Base-by-base conservation (phyloP, 495 filamentous ascomycete genomes). In the Penicillium lagena region DNA sequence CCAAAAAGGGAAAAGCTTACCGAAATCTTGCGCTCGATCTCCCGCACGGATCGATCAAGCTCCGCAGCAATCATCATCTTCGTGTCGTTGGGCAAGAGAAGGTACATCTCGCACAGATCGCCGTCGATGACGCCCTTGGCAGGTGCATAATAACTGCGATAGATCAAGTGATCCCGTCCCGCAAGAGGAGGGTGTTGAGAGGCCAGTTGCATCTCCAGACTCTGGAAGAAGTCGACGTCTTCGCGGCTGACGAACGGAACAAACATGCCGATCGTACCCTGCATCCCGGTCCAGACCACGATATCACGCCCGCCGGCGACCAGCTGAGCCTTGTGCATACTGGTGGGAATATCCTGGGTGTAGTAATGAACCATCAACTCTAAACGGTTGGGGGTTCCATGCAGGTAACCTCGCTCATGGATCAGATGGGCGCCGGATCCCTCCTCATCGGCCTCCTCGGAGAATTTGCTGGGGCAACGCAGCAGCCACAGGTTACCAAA, bases 81-180 rank as follows among this genome's bases (percentile, higher is more conserved):
- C 68, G 83, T 87, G 57, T 96, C 89, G 47, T 79, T 84, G 29
- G 85, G 75, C 47, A 97, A 68, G 38, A 90, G 62, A 40, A 85
- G 78, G 62, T 89, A 99, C 56, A 87, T 77, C 72, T 99, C 94
- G 58, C 90, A 95, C 47, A 99, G 71, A 71, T 99, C 94, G n/a
- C 94, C 94, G 64, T 99, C 94, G 59, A 99, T 94, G 27, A 95
- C 81, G 0, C 89, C 89, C 75, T 99, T 99, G 11, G 93, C 88
- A 1, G 94, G 94, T n/a, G 85, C 87, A 60, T 99, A 97, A 60
- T 97, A 99, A 37, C 89, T 80, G 42, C 94, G 76, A 57, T 95
- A 99, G 37, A 95, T 91, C 28, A 98, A 65, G 64, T 98, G 93
- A 62, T 97, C 94, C 46, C 94, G 78, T 28, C 94, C 93, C 9